Evolutionary conservation across 2,329 filamentous ascomycete genomes (phyloP).

Genomic region (Sarocladium oryzae): DNA sequence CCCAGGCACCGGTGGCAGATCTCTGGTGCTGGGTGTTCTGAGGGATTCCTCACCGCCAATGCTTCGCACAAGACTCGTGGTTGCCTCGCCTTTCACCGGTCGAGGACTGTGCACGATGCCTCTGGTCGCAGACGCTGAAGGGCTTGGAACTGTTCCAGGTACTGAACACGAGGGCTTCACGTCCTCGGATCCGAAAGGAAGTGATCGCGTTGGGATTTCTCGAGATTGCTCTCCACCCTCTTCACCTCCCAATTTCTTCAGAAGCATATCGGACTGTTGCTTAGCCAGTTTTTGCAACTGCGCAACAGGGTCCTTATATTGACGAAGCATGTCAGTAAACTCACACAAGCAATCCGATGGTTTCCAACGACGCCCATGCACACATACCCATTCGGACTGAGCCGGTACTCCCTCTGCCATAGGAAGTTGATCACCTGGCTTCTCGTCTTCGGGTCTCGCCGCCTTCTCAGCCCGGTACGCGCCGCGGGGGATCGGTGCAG

Average conservation of each 20-base stretch:
- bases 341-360: slow-evolving; percentile 49
- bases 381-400: slow-evolving; percentile 93
- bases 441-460: slow-evolving; percentile 37
- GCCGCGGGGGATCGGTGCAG: slow-evolving; percentile 66
- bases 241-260: slow-evolving; percentile 40
- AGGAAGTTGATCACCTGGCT: slow-evolving; percentile 57
- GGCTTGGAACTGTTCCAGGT: background rate
- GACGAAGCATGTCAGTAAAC: slow-evolving; percentile 44
- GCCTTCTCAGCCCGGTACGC: slow-evolving; percentile 56
- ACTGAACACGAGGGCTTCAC: slow-evolving; percentile 15
- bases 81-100: slow-evolving; percentile 34
- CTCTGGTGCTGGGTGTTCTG: slow-evolving; percentile 9
- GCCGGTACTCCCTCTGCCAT: slow-evolving; percentile 75
- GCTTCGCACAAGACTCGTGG: slow-evolving; percentile 27
- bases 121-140: background rate
- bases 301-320: slow-evolving; percentile 59
- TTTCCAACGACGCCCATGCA: slow-evolving; percentile 44
- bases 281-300: slow-evolving; percentile 65
- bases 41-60: slow-evolving; percentile 19
- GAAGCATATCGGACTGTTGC: slow-evolving; percentile 57
- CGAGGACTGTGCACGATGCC: slow-evolving; percentile 31
- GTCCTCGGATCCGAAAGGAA: slow-evolving; percentile 49
- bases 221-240: slow-evolving; percentile 22
- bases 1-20: slow-evolving; percentile 2
- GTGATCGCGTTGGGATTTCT: slow-evolving; percentile 40